Evolutionary conservation across 345 rosid species (phyloP).

Genomic region (Acer saccharum): DNA sequence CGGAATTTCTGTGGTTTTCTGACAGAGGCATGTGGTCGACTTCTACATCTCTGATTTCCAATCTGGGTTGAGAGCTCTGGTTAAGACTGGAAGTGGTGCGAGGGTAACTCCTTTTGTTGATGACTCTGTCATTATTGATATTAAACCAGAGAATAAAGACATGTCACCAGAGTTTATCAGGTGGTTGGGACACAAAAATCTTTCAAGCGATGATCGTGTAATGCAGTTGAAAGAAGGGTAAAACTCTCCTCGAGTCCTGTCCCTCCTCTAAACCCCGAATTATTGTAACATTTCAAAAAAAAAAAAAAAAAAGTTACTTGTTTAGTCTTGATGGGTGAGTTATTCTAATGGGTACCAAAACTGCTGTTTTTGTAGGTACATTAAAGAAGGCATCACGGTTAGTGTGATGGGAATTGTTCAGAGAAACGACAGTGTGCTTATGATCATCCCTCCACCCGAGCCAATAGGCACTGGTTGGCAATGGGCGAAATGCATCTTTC

Average conservation of each 20-base stretch:
- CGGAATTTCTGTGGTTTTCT: slow-evolving; percentile 13
- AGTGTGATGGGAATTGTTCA: slow-evolving; percentile 95
- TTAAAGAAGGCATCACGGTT: slow-evolving; percentile 98
- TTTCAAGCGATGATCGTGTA: slow-evolving; percentile 72
- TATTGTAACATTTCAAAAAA: no score
- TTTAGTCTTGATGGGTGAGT: neutral
- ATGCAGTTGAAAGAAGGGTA: slow-evolving; percentile 97
- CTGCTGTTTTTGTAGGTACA: slow-evolving; percentile 50
- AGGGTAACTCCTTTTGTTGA: slow-evolving; percentile 86
- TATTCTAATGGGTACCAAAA: neutral
- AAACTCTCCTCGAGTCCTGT: slow-evolving; percentile 7
- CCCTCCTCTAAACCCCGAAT: no score
- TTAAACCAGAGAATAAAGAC: slow-evolving; percentile 69
- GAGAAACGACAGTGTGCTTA: slow-evolving; percentile 94
- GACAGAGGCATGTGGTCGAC: slow-evolving; percentile 92
- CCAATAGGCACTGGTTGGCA: slow-evolving; percentile 90
- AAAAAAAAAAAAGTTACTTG: no score
- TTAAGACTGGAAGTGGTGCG: slow-evolving; percentile 85
- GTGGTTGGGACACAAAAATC: slow-evolving; percentile 82
- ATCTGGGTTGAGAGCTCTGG: slow-evolving; percentile 94
- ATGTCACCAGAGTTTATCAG: slow-evolving; percentile 79
- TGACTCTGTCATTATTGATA: slow-evolving; percentile 72
- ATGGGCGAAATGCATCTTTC: slow-evolving; percentile 81
- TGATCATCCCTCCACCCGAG: slow-evolving; percentile 85
- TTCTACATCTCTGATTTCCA: slow-evolving; percentile 99